phyloP scores from a whole-genome alignment of 202 grass and related monocot species.

The Saccharum hybrid region DNA sequence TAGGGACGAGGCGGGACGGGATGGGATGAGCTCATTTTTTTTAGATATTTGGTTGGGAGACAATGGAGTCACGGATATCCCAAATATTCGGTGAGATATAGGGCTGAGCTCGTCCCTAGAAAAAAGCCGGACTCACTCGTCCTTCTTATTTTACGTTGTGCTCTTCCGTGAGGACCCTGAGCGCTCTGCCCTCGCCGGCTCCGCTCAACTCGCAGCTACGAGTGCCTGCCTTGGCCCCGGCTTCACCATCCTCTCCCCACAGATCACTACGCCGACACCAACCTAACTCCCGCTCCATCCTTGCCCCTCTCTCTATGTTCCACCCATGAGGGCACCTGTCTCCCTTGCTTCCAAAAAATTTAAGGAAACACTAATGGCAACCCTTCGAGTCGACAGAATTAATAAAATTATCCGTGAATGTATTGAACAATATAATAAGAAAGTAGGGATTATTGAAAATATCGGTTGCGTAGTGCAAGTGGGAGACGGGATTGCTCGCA shows the following conservation, averaged over 20 bases:
- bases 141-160: neutral
- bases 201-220: neutral
- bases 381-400: neutral
- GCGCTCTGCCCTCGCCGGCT: neutral
- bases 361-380: neutral
- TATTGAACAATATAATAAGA: neutral
- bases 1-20: neutral
- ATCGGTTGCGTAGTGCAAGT: too few relatives aligned
- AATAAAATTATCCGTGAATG: too few relatives aligned
- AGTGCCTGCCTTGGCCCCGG: too few relatives aligned
- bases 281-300: neutral
- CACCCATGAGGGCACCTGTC: neutral
- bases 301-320: neutral
- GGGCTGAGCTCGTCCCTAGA: neutral
- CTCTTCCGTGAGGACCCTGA: neutral
- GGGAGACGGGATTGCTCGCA: neutral
- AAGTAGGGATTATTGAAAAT: neutral
- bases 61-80: neutral
- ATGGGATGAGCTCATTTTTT: neutral
- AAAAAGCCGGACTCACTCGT: neutral
- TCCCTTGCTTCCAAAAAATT: neutral
- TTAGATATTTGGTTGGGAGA: neutral
- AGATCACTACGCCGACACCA: neutral
- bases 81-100: too few relatives aligned
- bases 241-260: too few relatives aligned